Percentiles rank a stretch among this genome's conserved stretches.
Conservation (phyloP, 1,284 basidiomycete species). For the Trichosporon asahii region DNA sequence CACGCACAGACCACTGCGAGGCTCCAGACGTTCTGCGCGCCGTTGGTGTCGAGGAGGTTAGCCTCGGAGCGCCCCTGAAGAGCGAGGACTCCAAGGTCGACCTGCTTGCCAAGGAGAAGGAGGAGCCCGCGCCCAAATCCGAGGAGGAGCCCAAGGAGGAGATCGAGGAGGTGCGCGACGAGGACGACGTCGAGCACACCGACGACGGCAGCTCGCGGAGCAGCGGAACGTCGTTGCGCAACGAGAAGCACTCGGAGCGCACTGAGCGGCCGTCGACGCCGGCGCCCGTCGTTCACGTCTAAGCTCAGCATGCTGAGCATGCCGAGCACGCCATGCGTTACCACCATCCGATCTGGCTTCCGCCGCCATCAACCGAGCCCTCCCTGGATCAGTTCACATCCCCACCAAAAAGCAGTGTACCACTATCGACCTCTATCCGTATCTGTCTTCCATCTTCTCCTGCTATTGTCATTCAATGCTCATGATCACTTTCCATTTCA, state of each 20-base stretch:
- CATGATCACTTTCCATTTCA: not conserved
- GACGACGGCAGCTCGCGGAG: not conserved
- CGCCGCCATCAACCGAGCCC: not conserved
- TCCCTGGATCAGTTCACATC: not conserved
- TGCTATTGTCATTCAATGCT: not conserved
- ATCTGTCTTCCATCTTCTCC: not conserved
- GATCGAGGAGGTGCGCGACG: not conserved
- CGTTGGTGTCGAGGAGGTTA: conserved; percentile 12
- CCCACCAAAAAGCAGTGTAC: not conserved
- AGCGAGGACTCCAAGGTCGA: conserved; percentile 4
- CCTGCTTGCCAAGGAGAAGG: not conserved
- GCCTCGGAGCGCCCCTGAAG: conserved; percentile 1
- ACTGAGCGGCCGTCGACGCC: not conserved
- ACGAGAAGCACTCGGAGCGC: not conserved
- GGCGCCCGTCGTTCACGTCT: not conserved
- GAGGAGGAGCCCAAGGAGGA: not conserved
- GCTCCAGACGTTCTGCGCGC: conserved; percentile 17
- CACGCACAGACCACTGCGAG: conserved; percentile 18
- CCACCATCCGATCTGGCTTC: not conserved
- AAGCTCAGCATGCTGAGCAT: not conserved
- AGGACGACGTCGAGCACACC: not conserved
- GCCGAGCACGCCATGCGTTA: too few species aligned
- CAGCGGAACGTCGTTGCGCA: not conserved
- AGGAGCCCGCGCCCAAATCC: not conserved
- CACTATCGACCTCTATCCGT: not conserved